Evolutionary conservation across 345 rosid genomes (phyloP).

Genomic region (Rhizophora apiculata): DNA sequence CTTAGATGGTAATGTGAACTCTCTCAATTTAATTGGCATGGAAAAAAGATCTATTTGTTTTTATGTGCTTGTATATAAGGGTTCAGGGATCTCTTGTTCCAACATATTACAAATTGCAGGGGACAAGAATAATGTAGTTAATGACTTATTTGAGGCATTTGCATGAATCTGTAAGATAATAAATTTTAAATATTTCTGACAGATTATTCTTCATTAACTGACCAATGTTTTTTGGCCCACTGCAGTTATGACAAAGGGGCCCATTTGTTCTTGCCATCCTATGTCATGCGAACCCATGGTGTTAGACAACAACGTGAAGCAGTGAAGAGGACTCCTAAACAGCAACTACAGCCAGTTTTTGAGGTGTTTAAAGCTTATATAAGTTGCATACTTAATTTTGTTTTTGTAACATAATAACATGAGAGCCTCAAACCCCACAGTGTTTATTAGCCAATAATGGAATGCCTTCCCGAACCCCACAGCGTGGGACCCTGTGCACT

Average conservation of each 20-base stretch:
- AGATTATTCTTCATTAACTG: neutral
- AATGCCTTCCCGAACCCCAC: too few species aligned
- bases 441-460: too few species aligned
- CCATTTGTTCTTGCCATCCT: constrained; percentile 73
- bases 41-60: too few species aligned
- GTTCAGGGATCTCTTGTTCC: too few species aligned
- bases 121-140: too few species aligned
- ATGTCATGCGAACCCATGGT: constrained; percentile 91
- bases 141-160: too few species aligned
- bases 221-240: constrained; percentile 13
- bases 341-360: constrained; percentile 70
- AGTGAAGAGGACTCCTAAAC: constrained; percentile 52
- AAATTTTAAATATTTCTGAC: too few species aligned
- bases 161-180: too few species aligned
- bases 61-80: too few species aligned
- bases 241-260: constrained; percentile 92
- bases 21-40: too few species aligned
- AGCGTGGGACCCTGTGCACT: neutral
- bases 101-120: too few species aligned
- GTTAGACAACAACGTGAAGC: constrained; percentile 78
- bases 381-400: neutral
- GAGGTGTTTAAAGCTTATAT: constrained; percentile 50
- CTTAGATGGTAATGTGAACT: too few species aligned
- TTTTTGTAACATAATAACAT: constrained; percentile 7
- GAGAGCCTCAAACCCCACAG: neutral